phyloP scores from a whole-genome alignment of 2,329 filamentous ascomycete genomes.

The Cordyceps farinosa region DNA sequence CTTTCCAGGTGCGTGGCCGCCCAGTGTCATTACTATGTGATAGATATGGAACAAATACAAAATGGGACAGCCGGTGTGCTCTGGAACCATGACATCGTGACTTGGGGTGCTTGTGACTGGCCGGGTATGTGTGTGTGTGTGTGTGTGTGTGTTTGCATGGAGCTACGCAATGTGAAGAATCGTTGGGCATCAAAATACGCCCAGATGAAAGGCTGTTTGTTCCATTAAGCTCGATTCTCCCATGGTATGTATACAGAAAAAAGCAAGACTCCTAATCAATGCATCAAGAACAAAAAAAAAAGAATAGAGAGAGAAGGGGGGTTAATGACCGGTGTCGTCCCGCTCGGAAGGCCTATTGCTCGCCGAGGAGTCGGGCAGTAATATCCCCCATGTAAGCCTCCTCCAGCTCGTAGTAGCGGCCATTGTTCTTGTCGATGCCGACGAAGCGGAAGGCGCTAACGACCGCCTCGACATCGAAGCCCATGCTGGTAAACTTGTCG shows the following conservation, averaged over 20 bases:
- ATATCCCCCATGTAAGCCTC: slow-evolving; percentile 89
- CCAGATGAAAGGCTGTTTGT: neutral
- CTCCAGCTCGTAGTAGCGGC: slow-evolving; percentile 80
- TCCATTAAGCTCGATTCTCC: neutral
- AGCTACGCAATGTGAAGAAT: neutral
- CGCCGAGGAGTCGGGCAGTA: slow-evolving; percentile 77
- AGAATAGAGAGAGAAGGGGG: neutral
- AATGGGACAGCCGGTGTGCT: slow-evolving; percentile 16
- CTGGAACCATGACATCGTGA: neutral
- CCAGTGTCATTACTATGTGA: slow-evolving; percentile 18
- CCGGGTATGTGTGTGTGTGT: too few species aligned
- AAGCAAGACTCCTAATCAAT: slow-evolving; percentile 1
- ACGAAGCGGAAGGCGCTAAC: slow-evolving; percentile 79
- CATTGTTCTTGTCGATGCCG: slow-evolving; percentile 73
- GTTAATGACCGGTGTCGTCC: neutral
- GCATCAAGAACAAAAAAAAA: neutral
- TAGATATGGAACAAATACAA: slow-evolving; percentile 17
- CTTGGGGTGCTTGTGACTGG: neutral
- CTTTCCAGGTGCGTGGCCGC: slow-evolving; percentile 2
- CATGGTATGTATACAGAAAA: slow-evolving; percentile 2
- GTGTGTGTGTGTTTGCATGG: too few species aligned
- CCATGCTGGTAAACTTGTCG: slow-evolving; percentile 83
- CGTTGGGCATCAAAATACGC: neutral
- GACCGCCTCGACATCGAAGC: slow-evolving; percentile 82
- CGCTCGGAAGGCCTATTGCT: slow-evolving; percentile 48